These are phyloP conservation scores for Gossypium arboreum DNA, from an alignment of 345 rosid species.

Conservation along the genomic window DNA sequence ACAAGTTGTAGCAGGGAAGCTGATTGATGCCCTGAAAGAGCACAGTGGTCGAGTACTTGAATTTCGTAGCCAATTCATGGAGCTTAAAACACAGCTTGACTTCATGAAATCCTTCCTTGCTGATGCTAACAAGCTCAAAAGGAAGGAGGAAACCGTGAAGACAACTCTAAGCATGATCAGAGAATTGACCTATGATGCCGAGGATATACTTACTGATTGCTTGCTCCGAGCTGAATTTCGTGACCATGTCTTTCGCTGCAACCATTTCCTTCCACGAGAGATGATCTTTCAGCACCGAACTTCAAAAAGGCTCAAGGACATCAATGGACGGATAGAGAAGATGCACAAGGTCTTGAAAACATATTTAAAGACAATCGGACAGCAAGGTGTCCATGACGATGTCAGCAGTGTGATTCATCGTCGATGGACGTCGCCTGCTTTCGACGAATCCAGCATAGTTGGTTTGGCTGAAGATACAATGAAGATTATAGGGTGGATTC, in stretches of 20 bases:
- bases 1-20: constrained; percentile 13
- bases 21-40: constrained; percentile 13
- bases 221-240: constrained; percentile 15
- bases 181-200: constrained; percentile 25
- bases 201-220: constrained; percentile 30
- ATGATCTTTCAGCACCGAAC: constrained; percentile 14
- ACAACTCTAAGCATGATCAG: constrained; percentile 12
- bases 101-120: constrained; percentile 18
- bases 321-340: constrained; percentile 20
- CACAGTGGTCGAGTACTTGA: constrained; percentile 5
- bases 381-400: background rate
- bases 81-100: constrained; percentile 18
- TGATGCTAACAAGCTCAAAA: constrained; percentile 14
- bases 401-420: background rate
- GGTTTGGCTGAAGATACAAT: constrained; percentile 24
- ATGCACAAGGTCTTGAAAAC: background rate
- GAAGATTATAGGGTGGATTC: constrained; percentile 29
- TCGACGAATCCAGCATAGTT: constrained; percentile 20
- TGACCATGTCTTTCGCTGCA: constrained; percentile 4
- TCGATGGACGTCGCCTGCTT: constrained; percentile 22
- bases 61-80: constrained; percentile 18
- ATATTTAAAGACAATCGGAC: constrained; percentile 1
- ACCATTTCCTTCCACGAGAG: background rate
- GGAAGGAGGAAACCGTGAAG: constrained; percentile 1
- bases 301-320: constrained; percentile 16